These are phyloP conservation scores for Mycena amicta DNA, from an alignment of 768 basidiomycete genomes.

Conservation along the genomic window DNA sequence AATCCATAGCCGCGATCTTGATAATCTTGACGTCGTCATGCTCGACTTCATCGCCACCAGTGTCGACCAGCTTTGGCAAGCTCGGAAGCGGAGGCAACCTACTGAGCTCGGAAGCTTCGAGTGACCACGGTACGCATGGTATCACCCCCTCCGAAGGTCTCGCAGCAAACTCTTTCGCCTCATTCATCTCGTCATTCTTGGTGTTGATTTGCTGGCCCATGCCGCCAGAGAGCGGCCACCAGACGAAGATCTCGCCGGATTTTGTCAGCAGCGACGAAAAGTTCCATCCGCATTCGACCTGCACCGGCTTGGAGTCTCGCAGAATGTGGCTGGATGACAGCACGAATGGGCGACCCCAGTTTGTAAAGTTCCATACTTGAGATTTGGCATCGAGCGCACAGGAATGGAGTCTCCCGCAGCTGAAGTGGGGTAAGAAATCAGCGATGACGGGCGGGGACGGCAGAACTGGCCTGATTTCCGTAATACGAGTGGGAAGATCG, in stretches of 20 bases:
- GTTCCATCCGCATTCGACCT: conserved; percentile 81
- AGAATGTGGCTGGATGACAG: conserved; percentile 50
- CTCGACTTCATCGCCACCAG: conserved; percentile 26
- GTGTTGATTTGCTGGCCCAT: conserved; percentile 40
- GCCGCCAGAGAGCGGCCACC: conserved; percentile 64
- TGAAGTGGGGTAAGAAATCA: conserved; percentile 30
- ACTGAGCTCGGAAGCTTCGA: conserved; percentile 51
- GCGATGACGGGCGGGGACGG: neutral
- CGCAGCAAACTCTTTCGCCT: conserved; percentile 38
- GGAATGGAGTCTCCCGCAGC: conserved; percentile 79
- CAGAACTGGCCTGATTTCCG: conserved; percentile 60
- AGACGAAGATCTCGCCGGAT: conserved; percentile 72
- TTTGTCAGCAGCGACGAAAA: conserved; percentile 76
- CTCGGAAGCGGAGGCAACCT: conserved; percentile 61
- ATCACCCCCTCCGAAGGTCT: conserved; percentile 46
- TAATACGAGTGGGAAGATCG: conserved; percentile 57
- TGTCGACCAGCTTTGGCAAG: conserved; percentile 53
- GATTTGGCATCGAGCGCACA: conserved; percentile 60
- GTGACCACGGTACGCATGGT: conserved; percentile 62
- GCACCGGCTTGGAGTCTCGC: conserved; percentile 45
- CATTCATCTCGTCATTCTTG: conserved; percentile 51
- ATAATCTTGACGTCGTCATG: conserved; percentile 53
- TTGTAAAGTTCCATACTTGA: conserved; percentile 73
- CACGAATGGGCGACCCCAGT: conserved; percentile 79
- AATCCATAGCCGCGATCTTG: conserved; percentile 80